Conservation (phyloP, 1,139 yeast species). For the Neolecta irregularis region DNA sequence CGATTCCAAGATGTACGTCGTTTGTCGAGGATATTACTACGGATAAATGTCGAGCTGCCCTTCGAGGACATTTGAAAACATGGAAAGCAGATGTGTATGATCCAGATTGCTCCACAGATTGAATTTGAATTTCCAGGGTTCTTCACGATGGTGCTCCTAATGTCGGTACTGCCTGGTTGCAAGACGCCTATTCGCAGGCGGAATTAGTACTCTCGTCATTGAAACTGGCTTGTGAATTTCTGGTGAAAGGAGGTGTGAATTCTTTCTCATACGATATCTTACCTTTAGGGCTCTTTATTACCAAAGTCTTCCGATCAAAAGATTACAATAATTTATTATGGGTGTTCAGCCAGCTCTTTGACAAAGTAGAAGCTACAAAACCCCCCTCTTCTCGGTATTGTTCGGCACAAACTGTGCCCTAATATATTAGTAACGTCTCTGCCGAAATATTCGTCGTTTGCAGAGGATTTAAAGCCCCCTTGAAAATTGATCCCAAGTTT, state of each 20-base stretch:
- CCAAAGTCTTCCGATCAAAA: constrained; percentile 91
- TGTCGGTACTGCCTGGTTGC: constrained; percentile 98
- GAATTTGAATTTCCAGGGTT: constrained; percentile 32
- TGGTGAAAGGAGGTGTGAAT: constrained; percentile 41
- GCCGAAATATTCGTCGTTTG: constrained; percentile 98
- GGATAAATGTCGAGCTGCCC: constrained; percentile 86
- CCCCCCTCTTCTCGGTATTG: constrained; percentile 93
- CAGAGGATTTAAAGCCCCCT: constrained; percentile 89
- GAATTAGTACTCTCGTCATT: constrained; percentile 87
- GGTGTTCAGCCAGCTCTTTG: constrained; percentile 92
- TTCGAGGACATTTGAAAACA: constrained; percentile 91
- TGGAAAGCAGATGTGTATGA: constrained; percentile 76
- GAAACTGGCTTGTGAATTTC: constrained; percentile 86
- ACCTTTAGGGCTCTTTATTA: constrained; percentile 71
- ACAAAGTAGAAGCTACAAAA: constrained; percentile 92
- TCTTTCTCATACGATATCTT: not conserved
- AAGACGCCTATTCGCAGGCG: constrained; percentile 96
- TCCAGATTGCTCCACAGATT: not conserved
- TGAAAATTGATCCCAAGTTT: constrained; percentile 79
- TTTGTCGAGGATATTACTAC: constrained; percentile 96
- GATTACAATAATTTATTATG: constrained; percentile 93
- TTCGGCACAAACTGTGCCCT: not conserved
- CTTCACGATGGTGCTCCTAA: constrained; percentile 99
- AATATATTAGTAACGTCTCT: constrained; percentile 38
- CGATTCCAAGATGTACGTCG: constrained; percentile 82